A percentile compares a stretch with the other conserved stretches of the same genome.
phyloP scores from a whole-genome alignment of 1,284 basidiomycete species.

The Ganoderma lucidum region DNA sequence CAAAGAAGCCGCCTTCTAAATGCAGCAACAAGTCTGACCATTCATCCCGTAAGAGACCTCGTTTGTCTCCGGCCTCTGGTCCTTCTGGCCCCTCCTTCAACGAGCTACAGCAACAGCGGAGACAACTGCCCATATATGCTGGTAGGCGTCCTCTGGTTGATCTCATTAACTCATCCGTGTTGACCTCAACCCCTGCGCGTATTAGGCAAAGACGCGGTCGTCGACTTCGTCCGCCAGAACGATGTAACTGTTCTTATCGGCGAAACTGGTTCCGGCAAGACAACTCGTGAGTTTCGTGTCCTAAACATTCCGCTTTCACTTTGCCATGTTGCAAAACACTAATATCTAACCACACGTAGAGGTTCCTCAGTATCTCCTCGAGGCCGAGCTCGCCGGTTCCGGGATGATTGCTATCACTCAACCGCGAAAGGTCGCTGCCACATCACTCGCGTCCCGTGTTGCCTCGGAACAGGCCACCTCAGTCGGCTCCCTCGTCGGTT shows the following conservation, averaged over 20 bases:
- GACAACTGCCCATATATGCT: conserved; percentile 80
- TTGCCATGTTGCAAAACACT: neutral
- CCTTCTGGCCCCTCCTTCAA: conserved; percentile 19
- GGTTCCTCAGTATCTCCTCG: conserved; percentile 90
- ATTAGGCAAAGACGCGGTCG: conserved; percentile 77
- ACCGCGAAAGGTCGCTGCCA: conserved; percentile 93
- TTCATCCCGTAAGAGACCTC: conserved; percentile 33
- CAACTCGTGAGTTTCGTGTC: conserved; percentile 76
- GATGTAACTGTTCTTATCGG: conserved; percentile 94
- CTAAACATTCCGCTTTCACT: neutral
- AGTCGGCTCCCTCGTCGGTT: conserved; percentile 85
- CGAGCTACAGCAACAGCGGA: conserved; percentile 65
- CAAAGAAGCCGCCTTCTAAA: conserved; percentile 24
- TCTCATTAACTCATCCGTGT: conserved; percentile 1
- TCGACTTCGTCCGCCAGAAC: conserved; percentile 78
- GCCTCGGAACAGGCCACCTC: conserved; percentile 81
- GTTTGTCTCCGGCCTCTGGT: conserved; percentile 22
- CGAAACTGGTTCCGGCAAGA: conserved; percentile 98
- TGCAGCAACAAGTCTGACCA: conserved; percentile 23
- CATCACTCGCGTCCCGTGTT: conserved; percentile 90
- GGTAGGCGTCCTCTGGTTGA: conserved; percentile 50
- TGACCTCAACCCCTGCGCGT: neutral
- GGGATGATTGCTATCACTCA: conserved; percentile 91
- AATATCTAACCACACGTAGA: conserved; percentile 52
- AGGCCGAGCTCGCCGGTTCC: conserved; percentile 66